These are phyloP conservation scores for Aspergillus latus DNA, from an alignment of 2,329 filamentous ascomycete species.

Conservation along the genomic window DNA sequence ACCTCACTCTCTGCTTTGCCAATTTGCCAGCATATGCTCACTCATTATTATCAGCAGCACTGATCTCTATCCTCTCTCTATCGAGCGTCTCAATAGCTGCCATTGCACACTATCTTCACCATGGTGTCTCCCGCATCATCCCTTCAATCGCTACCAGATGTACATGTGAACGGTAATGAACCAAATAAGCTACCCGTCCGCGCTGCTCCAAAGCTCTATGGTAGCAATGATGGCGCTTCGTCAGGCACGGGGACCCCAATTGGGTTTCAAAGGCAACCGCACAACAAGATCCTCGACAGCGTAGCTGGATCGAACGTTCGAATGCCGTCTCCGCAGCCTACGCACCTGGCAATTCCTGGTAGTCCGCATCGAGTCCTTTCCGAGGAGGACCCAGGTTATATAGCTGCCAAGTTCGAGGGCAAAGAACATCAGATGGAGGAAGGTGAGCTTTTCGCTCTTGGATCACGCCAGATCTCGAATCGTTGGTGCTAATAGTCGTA, in stretches of 20 bases:
- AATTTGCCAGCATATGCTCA: slow-evolving; percentile 7
- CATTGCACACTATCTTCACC: slow-evolving; percentile 7
- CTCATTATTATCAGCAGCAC: slow-evolving; percentile 3
- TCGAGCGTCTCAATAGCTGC: slow-evolving; percentile 1
- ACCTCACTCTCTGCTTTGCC: background rate
- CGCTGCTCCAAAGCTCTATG: slow-evolving; percentile 34
- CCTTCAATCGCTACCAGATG: slow-evolving; percentile 29
- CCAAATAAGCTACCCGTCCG: slow-evolving; percentile 28
- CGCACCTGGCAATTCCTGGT: slow-evolving; percentile 73
- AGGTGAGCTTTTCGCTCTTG: slow-evolving; percentile 51
- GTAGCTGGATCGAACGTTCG: slow-evolving; percentile 57
- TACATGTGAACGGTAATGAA: slow-evolving; percentile 31
- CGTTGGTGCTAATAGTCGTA: slow-evolving; percentile 1
- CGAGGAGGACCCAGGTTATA: slow-evolving; percentile 89
- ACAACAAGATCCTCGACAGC: slow-evolving; percentile 60
- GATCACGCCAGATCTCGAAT: background rate
- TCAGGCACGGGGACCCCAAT: slow-evolving; percentile 44
- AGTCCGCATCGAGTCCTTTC: slow-evolving; percentile 69
- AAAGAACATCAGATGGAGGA: slow-evolving; percentile 87
- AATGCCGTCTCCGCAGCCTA: slow-evolving; percentile 82
- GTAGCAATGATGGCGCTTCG: slow-evolving; percentile 32
- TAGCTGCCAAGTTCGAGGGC: slow-evolving; percentile 89
- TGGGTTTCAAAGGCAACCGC: slow-evolving; percentile 43
- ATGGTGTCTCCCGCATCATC: slow-evolving; percentile 34
- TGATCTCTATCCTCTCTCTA: background rate